Evolutionary conservation across 495 filamentous ascomycete species (phyloP), one percentile per base, ranked within the genome.

Genomic region (Neurospora hispaniola): DNA sequence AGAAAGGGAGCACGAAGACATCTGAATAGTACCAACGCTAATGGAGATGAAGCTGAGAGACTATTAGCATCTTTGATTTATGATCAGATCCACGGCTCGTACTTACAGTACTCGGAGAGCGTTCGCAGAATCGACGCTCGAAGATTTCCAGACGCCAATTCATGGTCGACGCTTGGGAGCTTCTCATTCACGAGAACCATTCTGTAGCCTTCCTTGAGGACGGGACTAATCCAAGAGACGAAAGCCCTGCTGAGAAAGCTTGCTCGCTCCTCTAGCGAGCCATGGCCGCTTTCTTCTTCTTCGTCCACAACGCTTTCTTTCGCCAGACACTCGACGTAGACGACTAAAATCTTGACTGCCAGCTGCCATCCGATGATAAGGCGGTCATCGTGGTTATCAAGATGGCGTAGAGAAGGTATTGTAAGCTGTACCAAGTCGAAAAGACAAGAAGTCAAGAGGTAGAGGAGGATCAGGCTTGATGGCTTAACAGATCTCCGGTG

Each of bases 191-290:
- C 70, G 0, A 91, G 79, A 16, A 83, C 70, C 12, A 78, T 83
- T 3, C 69, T 79, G 73, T 86, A 87, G 0, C 89, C 89, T 40
- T 75, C 72, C n/a, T 73, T 76, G 69, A 93, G 87, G 38, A 91
- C 74, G 1, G 82, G 81, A 73, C 88, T 89, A 69, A 91, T 81
- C 90, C 90, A 93, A 79, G 79, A 86, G 75, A 92, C 91, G 12
- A 91, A 81, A 0, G 78, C 77, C 70, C 80, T 79, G 40, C 76
- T 71, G 3, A 84, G 69, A 7, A 81, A 75, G 66, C 83, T 84
- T 54, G 83, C 84, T 20, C 84, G 81, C 10, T 89, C 85, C 69
- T 85, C 85, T 0, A 84, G 84, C 2, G 85, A 69, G 7, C 16
- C 35, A 11, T 42, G 3, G 42, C 10, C 16, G 31, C 10, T 12